These are phyloP conservation scores for Epichloe hybrida DNA, from an alignment of 2,329 filamentous ascomycete species.

Conservation along the genomic window DNA sequence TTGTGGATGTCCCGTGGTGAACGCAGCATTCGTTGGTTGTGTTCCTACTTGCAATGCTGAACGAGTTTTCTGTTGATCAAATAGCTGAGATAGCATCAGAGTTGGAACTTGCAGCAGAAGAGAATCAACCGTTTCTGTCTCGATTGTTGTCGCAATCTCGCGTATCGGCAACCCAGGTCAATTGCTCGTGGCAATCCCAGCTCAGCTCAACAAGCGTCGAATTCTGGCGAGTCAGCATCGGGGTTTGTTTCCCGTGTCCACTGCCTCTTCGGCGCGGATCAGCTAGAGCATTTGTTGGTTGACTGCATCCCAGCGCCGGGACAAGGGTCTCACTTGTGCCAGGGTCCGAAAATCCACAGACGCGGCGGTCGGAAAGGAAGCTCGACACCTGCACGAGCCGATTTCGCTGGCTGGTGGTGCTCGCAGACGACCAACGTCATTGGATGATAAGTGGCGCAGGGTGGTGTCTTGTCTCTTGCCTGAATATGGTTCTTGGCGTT, in stretches of 20 bases:
- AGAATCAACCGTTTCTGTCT: no score
- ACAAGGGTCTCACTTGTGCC: not conserved
- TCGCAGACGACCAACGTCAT: constrained; percentile 6
- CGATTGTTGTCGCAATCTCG: not conserved
- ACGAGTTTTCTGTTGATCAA: no score
- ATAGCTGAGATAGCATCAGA: no score
- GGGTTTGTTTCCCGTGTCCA: not conserved
- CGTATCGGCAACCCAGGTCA: not conserved
- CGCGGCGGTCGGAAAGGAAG: not conserved
- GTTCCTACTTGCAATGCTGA: no score
- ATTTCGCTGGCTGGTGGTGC: constrained; percentile 8
- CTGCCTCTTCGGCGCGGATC: not conserved
- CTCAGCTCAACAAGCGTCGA: not conserved
- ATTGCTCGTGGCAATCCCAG: not conserved
- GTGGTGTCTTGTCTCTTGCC: no score
- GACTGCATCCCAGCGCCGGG: not conserved
- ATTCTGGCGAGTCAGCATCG: not conserved
- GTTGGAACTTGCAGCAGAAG: no score
- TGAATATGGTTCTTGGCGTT: no score
- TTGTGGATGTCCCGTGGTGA: not conserved
- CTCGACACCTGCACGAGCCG: constrained; percentile 8
- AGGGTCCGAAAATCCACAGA: not conserved
- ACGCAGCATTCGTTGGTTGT: no score
- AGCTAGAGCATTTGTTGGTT: not conserved
- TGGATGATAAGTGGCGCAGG: not conserved